Evolutionary conservation across 192 early-diverging fungal genomes (phyloP).

Genomic region (Coemansia sp.): DNA sequence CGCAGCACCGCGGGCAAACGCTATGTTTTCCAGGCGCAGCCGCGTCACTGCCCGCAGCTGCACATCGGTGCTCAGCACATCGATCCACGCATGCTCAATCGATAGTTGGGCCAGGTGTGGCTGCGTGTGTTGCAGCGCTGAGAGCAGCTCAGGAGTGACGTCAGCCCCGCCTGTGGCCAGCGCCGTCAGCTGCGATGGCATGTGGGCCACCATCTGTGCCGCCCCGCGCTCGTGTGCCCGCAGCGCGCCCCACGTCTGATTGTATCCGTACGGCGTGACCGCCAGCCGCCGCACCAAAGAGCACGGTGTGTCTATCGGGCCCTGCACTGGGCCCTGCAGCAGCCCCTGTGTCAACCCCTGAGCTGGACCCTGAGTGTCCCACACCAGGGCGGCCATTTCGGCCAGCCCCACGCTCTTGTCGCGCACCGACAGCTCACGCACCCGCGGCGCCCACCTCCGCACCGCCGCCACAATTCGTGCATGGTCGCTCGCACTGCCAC

Average conservation of each 20-base stretch:
- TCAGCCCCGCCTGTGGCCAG: conserved; percentile 39
- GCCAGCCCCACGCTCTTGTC: conserved; percentile 32
- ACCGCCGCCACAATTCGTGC: conserved; percentile 26
- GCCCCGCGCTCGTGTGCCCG: conserved; percentile 25
- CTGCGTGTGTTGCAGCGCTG: conserved; percentile 28
- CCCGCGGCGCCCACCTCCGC: conserved; percentile 20
- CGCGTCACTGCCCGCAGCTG: conserved; percentile 16
- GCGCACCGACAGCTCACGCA: conserved; percentile 35
- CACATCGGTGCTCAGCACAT: conserved; percentile 13
- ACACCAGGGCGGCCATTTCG: conserved; percentile 12
- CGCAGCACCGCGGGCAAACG: conserved; percentile 10
- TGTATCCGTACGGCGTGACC: conserved; percentile 42
- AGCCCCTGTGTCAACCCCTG: too few relatives aligned
- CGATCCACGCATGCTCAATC: conserved; percentile 37
- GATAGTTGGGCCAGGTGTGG: conserved; percentile 20
- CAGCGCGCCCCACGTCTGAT: conserved; percentile 45
- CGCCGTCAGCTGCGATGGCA: conserved; percentile 27
- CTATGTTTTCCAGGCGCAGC: conserved; percentile 40
- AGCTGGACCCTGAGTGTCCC: not conserved
- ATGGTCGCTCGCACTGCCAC: conserved; percentile 21
- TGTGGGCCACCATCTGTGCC: conserved; percentile 14
- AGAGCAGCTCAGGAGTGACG: conserved; percentile 35
- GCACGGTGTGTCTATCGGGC: not conserved
- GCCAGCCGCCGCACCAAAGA: conserved; percentile 25
- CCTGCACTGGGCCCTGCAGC: too few relatives aligned